Conservation (phyloP, 2,329 filamentous ascomycete genomes). For the Hirsutella minnesotensis region DNA sequence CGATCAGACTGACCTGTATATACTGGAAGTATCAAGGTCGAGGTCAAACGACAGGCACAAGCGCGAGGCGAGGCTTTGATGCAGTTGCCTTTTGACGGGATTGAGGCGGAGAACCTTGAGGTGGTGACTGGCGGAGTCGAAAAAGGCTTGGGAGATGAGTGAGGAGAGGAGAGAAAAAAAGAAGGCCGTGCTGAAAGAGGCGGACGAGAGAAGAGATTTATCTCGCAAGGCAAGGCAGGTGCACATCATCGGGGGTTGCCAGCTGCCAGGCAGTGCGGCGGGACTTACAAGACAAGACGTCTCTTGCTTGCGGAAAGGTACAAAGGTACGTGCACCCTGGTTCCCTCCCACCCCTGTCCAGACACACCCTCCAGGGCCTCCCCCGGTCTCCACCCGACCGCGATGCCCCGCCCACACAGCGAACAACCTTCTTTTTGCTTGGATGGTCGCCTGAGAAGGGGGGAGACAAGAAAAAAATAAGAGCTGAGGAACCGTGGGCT, state of each 20-base stretch:
- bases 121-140: not conserved
- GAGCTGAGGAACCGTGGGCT: too few species aligned
- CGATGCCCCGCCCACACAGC: not conserved
- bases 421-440: not conserved
- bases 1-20: too few species aligned
- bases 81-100: not conserved
- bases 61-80: not conserved
- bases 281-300: not conserved
- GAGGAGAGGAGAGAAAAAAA: not conserved
- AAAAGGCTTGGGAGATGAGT: not conserved
- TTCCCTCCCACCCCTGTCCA: not conserved
- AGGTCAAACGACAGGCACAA: not conserved
- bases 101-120: not conserved
- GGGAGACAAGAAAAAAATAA: too few species aligned
- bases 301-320: slow-evolving; percentile 1
- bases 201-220: slow-evolving; percentile 3
- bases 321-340: not conserved
- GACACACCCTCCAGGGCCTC: not conserved
- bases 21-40: too few species aligned
- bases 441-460: not conserved
- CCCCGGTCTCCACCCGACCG: not conserved
- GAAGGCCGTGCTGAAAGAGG: slow-evolving; percentile 3
- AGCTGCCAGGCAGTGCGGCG: slow-evolving; percentile 1
- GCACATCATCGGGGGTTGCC: slow-evolving; percentile 2
- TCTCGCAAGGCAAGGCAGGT: slow-evolving; percentile 3